Evolutionary conservation across 768 basidiomycete species (phyloP).

Genomic region (Dendrothele bispora): DNA sequence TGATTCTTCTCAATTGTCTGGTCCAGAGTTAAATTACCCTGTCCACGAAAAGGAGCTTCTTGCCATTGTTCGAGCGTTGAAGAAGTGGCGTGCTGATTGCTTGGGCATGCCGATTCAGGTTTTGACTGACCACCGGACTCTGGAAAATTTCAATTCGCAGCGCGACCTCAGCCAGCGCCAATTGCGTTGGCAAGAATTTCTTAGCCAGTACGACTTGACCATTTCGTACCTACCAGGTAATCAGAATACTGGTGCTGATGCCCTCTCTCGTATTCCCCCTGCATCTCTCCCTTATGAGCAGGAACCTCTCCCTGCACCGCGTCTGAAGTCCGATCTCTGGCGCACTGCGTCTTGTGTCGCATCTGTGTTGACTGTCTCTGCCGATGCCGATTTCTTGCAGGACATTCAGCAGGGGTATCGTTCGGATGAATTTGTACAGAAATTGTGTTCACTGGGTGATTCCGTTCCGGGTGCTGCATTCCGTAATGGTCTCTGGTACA

Average conservation of each 20-base stretch:
- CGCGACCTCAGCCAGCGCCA: conserved; percentile 23
- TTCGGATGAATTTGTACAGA: not conserved
- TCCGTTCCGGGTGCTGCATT: not conserved
- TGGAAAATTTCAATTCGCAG: conserved; percentile 26
- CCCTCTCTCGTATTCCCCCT: conserved; percentile 21
- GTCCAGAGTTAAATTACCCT: conserved; percentile 27
- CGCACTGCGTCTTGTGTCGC: not conserved
- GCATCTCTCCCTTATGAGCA: too few relatives aligned
- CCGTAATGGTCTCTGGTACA: not conserved
- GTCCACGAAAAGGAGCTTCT: conserved; percentile 26
- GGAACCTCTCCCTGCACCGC: too few relatives aligned
- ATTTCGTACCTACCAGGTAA: conserved; percentile 28
- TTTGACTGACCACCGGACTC: conserved; percentile 31
- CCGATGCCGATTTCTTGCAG: not conserved
- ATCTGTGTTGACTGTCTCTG: not conserved
- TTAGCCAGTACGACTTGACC: conserved; percentile 26
- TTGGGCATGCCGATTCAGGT: conserved; percentile 17
- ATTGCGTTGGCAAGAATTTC: conserved; percentile 24
- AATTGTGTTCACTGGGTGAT: not conserved
- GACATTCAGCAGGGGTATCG: not conserved
- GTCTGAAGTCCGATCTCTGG: too few relatives aligned
- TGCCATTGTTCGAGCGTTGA: conserved; percentile 25
- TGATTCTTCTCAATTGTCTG: conserved; percentile 21
- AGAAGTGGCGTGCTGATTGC: conserved; percentile 16
- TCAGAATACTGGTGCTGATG: conserved; percentile 27